Evolutionary conservation across 768 basidiomycete species (phyloP).

Genomic region (Mycena kentingensis): DNA sequence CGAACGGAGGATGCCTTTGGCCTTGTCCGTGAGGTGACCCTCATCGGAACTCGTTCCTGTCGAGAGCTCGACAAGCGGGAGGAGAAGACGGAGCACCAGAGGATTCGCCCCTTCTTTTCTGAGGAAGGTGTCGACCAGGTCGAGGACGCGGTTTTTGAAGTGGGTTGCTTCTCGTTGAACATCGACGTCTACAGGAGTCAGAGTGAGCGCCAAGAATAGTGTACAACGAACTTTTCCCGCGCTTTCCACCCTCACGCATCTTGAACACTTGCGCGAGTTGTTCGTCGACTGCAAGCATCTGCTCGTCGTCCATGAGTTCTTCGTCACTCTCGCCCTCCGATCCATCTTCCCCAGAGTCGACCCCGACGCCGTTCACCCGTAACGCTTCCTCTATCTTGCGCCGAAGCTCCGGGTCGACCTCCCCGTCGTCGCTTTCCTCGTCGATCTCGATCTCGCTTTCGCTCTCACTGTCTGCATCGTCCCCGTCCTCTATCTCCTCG

Average conservation of each 20-base stretch:
- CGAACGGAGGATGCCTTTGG: slow-evolving; percentile 72
- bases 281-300: slow-evolving; percentile 96
- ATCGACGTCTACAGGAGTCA: slow-evolving; percentile 49
- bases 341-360: slow-evolving; percentile 57
- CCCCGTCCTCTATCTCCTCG: slow-evolving; percentile 39
- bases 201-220: background rate
- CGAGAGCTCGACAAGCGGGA: slow-evolving; percentile 78
- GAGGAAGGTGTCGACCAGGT: slow-evolving; percentile 86
- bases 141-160: slow-evolving; percentile 95
- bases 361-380: slow-evolving; percentile 58
- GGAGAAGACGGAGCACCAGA: slow-evolving; percentile 62
- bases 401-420: slow-evolving; percentile 63
- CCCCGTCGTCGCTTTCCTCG: slow-evolving; percentile 47
- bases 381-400: slow-evolving; percentile 67
- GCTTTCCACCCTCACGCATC: slow-evolving; percentile 60
- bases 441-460: slow-evolving; percentile 36
- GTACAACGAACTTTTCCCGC: slow-evolving; percentile 61
- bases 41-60: slow-evolving; percentile 72
- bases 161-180: slow-evolving; percentile 88
- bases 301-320: slow-evolving; percentile 91
- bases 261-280: slow-evolving; percentile 88
- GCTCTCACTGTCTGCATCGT: slow-evolving; percentile 33
- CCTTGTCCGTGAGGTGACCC: slow-evolving; percentile 86
- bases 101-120: slow-evolving; percentile 78
- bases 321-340: slow-evolving; percentile 53